These are phyloP conservation scores for Drechslerella coelobrocha DNA, from an alignment of 2,329 filamentous ascomycete genomes.

Conservation along the genomic window DNA sequence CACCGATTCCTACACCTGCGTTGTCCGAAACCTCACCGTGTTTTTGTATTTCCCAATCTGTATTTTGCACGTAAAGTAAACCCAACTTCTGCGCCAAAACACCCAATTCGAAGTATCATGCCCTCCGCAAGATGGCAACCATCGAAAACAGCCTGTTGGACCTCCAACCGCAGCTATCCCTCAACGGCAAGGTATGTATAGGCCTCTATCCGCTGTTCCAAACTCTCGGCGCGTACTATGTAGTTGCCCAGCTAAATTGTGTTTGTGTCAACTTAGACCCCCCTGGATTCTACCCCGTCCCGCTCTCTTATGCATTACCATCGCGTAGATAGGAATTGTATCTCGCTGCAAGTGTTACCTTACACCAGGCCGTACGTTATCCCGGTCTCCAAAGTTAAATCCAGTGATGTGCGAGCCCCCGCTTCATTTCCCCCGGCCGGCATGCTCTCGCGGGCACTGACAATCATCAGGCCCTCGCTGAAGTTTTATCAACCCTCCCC, in stretches of 20 bases:
- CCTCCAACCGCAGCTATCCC: conserved; percentile 9
- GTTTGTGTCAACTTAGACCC: conserved; percentile 8
- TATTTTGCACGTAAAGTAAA: too few species aligned
- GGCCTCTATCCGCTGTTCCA: not conserved
- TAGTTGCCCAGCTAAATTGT: not conserved
- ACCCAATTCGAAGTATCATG: too few species aligned
- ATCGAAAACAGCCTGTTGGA: conserved; percentile 26
- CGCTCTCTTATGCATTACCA: conserved; percentile 28
- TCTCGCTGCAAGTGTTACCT: conserved; percentile 31
- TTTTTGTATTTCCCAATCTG: too few species aligned
- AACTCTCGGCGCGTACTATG: not conserved
- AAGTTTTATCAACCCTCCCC: conserved; percentile 19
- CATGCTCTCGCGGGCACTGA: not conserved
- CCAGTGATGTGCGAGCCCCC: conserved; percentile 4
- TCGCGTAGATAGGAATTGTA: conserved; percentile 26
- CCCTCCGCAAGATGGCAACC: too few species aligned
- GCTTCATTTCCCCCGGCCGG: not conserved
- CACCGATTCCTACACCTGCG: too few species aligned
- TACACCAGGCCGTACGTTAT: conserved; percentile 34
- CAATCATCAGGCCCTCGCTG: conserved; percentile 1
- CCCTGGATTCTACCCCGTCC: conserved; percentile 7
- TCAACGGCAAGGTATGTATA: conserved; percentile 12
- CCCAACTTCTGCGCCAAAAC: too few species aligned
- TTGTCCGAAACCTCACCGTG: too few species aligned
- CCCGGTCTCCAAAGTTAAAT: conserved; percentile 20